These are phyloP conservation scores for Kernera saxatilis DNA, from an alignment of 345 rosid species.

Conservation along the genomic window DNA sequence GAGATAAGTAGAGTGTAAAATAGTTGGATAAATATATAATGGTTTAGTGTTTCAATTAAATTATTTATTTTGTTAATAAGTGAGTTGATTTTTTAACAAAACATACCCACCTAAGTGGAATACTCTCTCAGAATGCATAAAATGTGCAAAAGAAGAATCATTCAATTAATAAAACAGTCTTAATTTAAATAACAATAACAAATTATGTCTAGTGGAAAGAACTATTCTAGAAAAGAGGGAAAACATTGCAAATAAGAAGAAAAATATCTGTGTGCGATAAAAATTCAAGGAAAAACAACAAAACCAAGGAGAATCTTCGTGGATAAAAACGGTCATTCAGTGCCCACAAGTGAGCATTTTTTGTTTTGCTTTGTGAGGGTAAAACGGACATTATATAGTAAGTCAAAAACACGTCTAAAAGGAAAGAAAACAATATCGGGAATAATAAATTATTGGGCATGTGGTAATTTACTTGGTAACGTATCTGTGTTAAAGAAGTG, in stretches of 20 bases:
- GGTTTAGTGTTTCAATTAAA: background rate
- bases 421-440: background rate
- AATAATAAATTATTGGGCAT: background rate
- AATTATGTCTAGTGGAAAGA: background rate
- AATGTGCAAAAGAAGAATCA: background rate
- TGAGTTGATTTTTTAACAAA: background rate
- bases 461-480: slow-evolving; percentile 12
- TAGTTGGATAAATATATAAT: background rate
- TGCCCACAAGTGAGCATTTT: background rate
- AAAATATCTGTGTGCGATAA: background rate
- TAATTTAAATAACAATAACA: background rate
- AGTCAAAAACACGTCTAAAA: slow-evolving; percentile 32
- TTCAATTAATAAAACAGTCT: background rate
- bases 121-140: background rate
- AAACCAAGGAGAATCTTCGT: background rate
- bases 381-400: background rate
- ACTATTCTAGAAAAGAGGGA: background rate
- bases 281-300: background rate
- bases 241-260: background rate
- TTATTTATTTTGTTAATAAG: background rate
- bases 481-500: slow-evolving; percentile 27
- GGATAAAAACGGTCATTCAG: background rate
- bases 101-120: background rate
- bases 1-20: background rate
- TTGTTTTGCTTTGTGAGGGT: background rate